phyloP scores from a whole-genome alignment of 2,329 filamentous ascomycete genomes.

The Botryosphaeria agaves region DNA sequence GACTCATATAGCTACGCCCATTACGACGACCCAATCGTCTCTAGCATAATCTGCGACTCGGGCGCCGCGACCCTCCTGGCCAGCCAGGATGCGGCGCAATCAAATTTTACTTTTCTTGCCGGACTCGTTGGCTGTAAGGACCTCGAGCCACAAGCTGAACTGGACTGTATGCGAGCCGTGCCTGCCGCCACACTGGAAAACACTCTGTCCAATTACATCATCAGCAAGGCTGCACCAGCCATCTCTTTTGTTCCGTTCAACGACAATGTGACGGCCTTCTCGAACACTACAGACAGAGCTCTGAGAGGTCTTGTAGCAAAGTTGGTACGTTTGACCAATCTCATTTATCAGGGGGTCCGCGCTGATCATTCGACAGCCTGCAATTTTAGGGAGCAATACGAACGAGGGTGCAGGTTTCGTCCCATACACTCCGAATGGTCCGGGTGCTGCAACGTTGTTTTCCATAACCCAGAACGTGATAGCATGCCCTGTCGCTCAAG shows the following conservation, averaged over 20 bases:
- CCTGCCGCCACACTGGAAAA: conserved; percentile 2
- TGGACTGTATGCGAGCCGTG: background rate
- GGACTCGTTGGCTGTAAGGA: background rate
- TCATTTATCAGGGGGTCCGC: background rate
- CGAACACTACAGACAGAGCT: conserved; percentile 5
- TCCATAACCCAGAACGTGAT: conserved; percentile 5
- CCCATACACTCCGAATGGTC: conserved; percentile 4
- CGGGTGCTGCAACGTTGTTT: conserved; percentile 4
- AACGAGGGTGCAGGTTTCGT: conserved; percentile 9
- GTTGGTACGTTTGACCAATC: conserved; percentile 2
- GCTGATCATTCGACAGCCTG: conserved; percentile 3
- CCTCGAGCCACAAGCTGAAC: background rate
- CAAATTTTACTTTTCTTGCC: conserved; percentile 1
- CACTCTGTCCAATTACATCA: conserved; percentile 2
- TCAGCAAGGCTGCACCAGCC: conserved; percentile 1
- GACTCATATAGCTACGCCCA: conserved; percentile 1
- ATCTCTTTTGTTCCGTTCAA: conserved; percentile 5
- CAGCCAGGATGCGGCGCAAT: background rate
- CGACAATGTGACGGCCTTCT: conserved; percentile 5
- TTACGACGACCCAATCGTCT: background rate
- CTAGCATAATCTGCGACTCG: background rate
- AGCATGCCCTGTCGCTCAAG: conserved; percentile 4
- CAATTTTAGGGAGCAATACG: conserved; percentile 6
- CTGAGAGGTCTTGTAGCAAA: conserved; percentile 4
- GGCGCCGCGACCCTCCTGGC: background rate